Evolutionary conservation across 1,139 yeast species (phyloP), one percentile per base, ranked within the genome.

Genomic region (Yamadazyma triangularis): DNA sequence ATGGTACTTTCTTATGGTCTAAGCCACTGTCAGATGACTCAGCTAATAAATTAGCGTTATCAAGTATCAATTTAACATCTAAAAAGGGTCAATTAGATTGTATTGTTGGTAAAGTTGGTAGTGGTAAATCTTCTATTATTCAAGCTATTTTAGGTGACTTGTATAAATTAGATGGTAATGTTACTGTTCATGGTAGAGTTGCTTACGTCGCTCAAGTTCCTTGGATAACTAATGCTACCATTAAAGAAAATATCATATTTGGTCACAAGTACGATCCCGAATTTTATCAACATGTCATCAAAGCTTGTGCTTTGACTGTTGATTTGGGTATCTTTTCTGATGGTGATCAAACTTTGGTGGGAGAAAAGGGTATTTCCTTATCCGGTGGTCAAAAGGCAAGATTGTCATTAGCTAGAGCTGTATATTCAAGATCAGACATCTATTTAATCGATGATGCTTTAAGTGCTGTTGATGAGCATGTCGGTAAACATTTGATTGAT

Each of bases 341-440:
- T 51, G 96, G 97, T 30, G 97, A 91, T 54, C 65, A 68, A 34
- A 89, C 98, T 2, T 75, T 84, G 48, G 97, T 91, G 30, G 98
- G 98, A 41, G 98, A 91, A 60, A 91, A 89, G 62, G 98, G 98
- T 47, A 87, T 91, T 35, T 86, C 96, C 10, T 68, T 91, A 35
- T 86, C 96, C 29, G 98, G 98, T 38, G 98, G 98, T 28, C 97
- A 91, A 58, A 91, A 89, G 66, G 96, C 97, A 1, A 79, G 98
- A 58, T 64, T 91, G 31, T 79, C 95, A 2, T 70, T 91, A 40
- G 97, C 97, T 2, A 76, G 98, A 56, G 96, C 97, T 15, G 96
- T 91, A 7, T 91, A 91, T 56, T 79, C 96, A 2, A 76, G 96
- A 46, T 95, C 96, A 3, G 97, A 91, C 54, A 79, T 89, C 22